Percentiles rank a stretch among this genome's conserved stretches.
Conservation (phyloP, 129 eudicot species). For the Centella asiatica region DNA sequence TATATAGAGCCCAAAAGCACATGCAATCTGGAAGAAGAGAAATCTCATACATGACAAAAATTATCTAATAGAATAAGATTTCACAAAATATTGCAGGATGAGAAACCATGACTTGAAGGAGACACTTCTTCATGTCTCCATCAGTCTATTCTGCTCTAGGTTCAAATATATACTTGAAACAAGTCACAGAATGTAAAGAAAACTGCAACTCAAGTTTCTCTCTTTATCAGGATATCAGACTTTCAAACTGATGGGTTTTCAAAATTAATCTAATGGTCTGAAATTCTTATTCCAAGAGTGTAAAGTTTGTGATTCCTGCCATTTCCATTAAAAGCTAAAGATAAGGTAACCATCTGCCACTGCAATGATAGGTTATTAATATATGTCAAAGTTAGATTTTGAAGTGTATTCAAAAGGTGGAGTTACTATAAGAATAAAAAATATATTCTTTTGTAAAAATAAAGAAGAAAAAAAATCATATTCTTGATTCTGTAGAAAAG, state of each 20-base stretch:
- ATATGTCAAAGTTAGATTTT: conserved; percentile 1
- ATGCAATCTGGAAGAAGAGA: conserved; percentile 45
- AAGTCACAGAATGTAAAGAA: too few relatives aligned
- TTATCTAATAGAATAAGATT: too few relatives aligned
- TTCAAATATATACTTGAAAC: too few relatives aligned
- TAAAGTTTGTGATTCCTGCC: conserved; percentile 15
- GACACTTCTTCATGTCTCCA: too few relatives aligned
- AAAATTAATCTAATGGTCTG: neutral
- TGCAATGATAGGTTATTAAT: conserved; percentile 12
- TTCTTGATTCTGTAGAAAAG: conserved; percentile 8
- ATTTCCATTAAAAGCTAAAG: conserved; percentile 20
- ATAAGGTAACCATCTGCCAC: conserved; percentile 23
- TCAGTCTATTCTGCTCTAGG: too few relatives aligned
- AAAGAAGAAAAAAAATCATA: conserved; percentile 17
- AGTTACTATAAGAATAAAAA: too few relatives aligned
- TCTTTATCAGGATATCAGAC: neutral
- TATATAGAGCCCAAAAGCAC: conserved; percentile 73
- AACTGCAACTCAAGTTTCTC: neutral
- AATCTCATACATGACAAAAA: too few relatives aligned
- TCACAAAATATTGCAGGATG: too few relatives aligned
- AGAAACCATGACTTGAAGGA: too few relatives aligned
- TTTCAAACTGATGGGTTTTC: neutral
- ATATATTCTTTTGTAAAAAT: too few relatives aligned
- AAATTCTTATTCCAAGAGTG: neutral
- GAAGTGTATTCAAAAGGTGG: neutral